phyloP scores from a whole-genome alignment of 805 yeast species.

The Suhomyces prunicola region DNA sequence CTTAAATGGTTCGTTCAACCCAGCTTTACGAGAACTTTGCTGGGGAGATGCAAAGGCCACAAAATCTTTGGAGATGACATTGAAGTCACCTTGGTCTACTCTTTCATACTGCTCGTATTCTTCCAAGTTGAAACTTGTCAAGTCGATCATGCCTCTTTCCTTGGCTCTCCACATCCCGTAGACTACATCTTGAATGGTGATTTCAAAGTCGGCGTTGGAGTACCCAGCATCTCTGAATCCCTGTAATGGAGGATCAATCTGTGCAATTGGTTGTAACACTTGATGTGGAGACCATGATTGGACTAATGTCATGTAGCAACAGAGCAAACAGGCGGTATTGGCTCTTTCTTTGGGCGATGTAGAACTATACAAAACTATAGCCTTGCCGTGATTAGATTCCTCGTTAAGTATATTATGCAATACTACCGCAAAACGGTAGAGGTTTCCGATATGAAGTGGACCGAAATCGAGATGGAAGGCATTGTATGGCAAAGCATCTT shows the following conservation, averaged over 20 bases:
- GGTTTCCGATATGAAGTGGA: conserved; percentile 88
- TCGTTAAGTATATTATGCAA: conserved; percentile 89
- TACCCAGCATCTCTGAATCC: conserved; percentile 97
- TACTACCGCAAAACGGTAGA: conserved; percentile 92
- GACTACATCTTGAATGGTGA: conserved; percentile 90
- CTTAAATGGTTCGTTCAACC: conserved; percentile 70
- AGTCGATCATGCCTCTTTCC: conserved; percentile 82
- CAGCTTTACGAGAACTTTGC: conserved; percentile 48
- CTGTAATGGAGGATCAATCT: conserved; percentile 89
- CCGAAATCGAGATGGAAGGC: conserved; percentile 97
- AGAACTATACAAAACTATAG: conserved; percentile 86
- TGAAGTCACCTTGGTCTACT: conserved; percentile 96
- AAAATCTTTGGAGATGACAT: conserved; percentile 86
- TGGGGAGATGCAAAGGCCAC: conserved; percentile 98
- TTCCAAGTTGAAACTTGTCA: conserved; percentile 83
- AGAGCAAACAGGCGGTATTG: conserved; percentile 89
- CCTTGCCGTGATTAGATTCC: conserved; percentile 76
- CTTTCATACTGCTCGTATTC: conserved; percentile 93
- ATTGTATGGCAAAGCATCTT: conserved; percentile 87
- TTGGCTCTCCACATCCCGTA: conserved; percentile 98
- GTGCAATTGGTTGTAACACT: conserved; percentile 90
- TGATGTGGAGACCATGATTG: conserved; percentile 99
- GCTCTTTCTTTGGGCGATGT: conserved; percentile 79
- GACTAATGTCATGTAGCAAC: conserved; percentile 91
- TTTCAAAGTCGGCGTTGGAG: conserved; percentile 89